These are phyloP conservation scores for Quillaja saponaria DNA, from an alignment of 306 rosid genomes.

Conservation along the genomic window DNA sequence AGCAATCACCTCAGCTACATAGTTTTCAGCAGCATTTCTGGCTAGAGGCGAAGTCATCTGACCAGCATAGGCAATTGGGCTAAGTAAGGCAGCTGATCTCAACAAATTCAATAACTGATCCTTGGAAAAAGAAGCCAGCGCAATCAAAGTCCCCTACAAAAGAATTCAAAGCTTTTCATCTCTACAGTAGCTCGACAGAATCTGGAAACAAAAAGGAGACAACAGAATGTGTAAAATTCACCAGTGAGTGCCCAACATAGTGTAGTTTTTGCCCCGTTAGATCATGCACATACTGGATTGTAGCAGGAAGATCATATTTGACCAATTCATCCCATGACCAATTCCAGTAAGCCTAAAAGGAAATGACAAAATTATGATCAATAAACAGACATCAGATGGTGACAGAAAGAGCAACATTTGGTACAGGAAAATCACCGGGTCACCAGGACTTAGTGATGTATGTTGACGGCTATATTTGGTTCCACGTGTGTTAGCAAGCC, in stretches of 20 bases:
- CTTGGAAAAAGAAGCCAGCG: constrained; percentile 73
- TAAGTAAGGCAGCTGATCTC: constrained; percentile 81
- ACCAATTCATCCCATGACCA: constrained; percentile 99
- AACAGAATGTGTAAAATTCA: constrained; percentile 27
- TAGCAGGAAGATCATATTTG: constrained; percentile 84
- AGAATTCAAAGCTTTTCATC: not conserved
- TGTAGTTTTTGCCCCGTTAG: constrained; percentile 74
- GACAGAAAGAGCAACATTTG: not conserved
- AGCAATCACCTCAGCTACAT: constrained; percentile 63
- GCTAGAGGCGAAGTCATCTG: constrained; percentile 76
- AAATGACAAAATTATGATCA: not conserved
- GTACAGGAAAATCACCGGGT: constrained; percentile 42
- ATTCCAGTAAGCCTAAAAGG: constrained; percentile 66
- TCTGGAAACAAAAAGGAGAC: not conserved
- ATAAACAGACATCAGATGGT: not conserved
- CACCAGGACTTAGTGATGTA: constrained; percentile 35
- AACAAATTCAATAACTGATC: constrained; percentile 50
- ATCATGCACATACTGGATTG: constrained; percentile 67
- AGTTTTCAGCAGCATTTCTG: constrained; percentile 67
- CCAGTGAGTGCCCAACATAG: constrained; percentile 95
- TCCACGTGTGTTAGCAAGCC: constrained; percentile 81
- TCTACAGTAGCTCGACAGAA: not conserved
- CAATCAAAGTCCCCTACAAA: constrained; percentile 81
- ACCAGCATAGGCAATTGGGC: constrained; percentile 83
- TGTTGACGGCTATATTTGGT: constrained; percentile 69